Conservation (phyloP, 1,139 yeast genomes). For the Arxiozyma heterogenica region DNA sequence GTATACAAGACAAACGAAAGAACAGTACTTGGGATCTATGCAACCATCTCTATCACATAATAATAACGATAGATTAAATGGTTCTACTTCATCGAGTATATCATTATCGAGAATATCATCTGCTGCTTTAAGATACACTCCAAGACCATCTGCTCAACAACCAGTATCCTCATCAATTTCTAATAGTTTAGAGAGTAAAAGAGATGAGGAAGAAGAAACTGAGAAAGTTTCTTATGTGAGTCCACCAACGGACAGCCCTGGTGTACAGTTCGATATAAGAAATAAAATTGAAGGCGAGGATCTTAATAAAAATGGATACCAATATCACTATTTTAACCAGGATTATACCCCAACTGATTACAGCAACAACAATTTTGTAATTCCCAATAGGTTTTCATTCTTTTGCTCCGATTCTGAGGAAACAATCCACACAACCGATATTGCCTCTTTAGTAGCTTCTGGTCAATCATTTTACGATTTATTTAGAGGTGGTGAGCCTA, state of each 20-base stretch:
- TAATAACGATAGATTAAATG: neutral
- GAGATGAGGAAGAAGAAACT: conserved; percentile 1
- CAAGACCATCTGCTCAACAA: conserved; percentile 23
- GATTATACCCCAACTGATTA: neutral
- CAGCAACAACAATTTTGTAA: conserved; percentile 8
- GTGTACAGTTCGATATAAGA: conserved; percentile 32
- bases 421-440: conserved; percentile 81
- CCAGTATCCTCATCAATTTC: conserved; percentile 3
- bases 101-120: conserved; percentile 22
- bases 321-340: conserved; percentile 1
- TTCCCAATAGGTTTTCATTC: conserved; percentile 73
- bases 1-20: conserved; percentile 33
- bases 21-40: conserved; percentile 3
- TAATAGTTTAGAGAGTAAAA: neutral
- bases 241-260: conserved; percentile 9
- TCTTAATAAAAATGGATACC: conserved; percentile 8
- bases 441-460: conserved; percentile 61
- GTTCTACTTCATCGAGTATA: conserved; percentile 28
- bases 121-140: conserved; percentile 58
- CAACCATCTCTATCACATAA: neutral
- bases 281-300: conserved; percentile 33
- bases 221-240: neutral
- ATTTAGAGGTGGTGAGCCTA: conserved; percentile 40
- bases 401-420: conserved; percentile 75
- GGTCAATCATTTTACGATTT: conserved; percentile 57